Base-by-base conservation (phyloP, 108 stramenopile genomes). In the Nitzschia palea region DNA sequence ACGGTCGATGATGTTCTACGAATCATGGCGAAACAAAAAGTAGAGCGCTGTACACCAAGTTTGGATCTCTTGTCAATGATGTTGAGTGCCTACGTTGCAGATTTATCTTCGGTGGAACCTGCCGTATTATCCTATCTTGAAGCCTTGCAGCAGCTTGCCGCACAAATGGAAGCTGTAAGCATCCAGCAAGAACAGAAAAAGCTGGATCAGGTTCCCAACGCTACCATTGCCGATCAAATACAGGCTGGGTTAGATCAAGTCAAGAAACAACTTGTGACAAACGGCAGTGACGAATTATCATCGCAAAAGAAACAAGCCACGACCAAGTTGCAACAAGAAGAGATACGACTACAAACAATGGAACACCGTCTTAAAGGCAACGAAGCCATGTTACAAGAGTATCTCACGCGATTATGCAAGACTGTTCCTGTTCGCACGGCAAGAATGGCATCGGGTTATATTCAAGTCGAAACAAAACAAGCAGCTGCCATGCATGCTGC, bases 391-490 rank as follows among this genome's bases (percentile, higher is more conserved):
- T 65, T 93, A 14, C 67, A 75, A 15, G 51, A 67, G 9, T 73
- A 82, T 27, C 60, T 88, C 35, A 90, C 86, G 26, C 55, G 52
- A 4, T 64, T 90, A 1, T 88, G 92, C 59, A 70, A 65, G 35
- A 82, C 79, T 25, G 80, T 74, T 44, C 77, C 85, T 33, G 59
- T 90, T 14, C 77, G 92, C 58, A 79, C 73, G 25, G 65, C 87
- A 23, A 73, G 92, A 27, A 93, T 93, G 89, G 81, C 84, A n/a
- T 86, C 80, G 77, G 70, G 74, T 51, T 87, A 80, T 59, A 74
- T 85, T 33, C 84, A 85, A 55, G 68, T 58, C 28, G 92, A 93
- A 73, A 67, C 65, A 1, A 78, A 74, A 61, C 86, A 93, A 63
- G 78, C 81, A n/a, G 70, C 77, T 0, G 60, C 77, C 42, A 60